Evolutionary conservation across 2,329 filamentous ascomycete genomes (phyloP), one percentile per base, ranked within the genome.

Genomic region (Diaporthe citri): DNA sequence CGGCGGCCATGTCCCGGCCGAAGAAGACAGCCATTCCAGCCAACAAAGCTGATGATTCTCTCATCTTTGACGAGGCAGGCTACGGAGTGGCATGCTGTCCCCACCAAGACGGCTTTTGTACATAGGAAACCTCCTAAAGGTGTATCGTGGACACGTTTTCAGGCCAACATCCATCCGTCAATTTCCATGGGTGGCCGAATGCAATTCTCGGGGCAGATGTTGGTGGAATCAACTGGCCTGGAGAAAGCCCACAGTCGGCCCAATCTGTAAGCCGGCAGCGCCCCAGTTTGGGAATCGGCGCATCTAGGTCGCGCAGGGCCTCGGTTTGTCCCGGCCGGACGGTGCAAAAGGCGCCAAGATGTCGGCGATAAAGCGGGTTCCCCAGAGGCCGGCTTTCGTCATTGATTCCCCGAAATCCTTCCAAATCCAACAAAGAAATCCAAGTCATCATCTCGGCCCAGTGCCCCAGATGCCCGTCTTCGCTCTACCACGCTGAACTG

Each of bases 281-380:
- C 20, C 52, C 55, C 31, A 34, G 1, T n/a, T 22, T 31, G 55
- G 15, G 1, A 57, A 36, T 57, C 55, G 28, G 55, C 55, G 28
- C 28, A 34, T 57, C 28, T 57, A 57, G 4, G n/a, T 36, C 31
- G 28, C 28, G 31, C 31, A 57, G 25, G 60, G 41, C 60, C 43
- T 48, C 60, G 62, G 62, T n/a, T 48, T 66, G 62, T 51, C 62
- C 62, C 43, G 62, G 22, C 43, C 28, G 62, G 28, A 6, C 28
- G 43, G 62, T 51, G 10, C 43, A n/a, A 20, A 25, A 52, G 62
- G 43, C 62, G 62, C 62, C 46, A 51, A 67, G 62, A 9, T 34
- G 46, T 39, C 62, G 62, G 62, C 43, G 62, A 67, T 39, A 67
- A 51, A 36, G 62, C 62, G 62, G 62, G 31, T 51, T 67, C 62